Conservation (phyloP, 495 filamentous ascomycete genomes). For the Penicillium egyptiacum region DNA sequence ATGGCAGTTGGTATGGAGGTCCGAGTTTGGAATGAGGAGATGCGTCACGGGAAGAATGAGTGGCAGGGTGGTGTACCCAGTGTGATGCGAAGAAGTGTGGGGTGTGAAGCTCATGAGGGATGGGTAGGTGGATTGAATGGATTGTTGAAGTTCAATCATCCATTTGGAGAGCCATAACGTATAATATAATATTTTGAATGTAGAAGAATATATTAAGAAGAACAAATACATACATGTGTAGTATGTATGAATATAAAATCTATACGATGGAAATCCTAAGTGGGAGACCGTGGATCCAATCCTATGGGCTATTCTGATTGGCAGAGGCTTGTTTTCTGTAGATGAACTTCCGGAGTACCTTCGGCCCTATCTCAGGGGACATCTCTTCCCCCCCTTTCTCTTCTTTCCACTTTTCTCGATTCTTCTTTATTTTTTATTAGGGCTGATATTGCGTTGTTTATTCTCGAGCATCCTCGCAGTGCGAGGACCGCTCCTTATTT, state of each 20-base stretch:
- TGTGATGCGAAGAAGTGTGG: conserved; percentile 52
- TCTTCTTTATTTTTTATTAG: conserved; percentile 1
- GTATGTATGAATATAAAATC: not conserved
- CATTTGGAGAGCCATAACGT: conserved; percentile 73
- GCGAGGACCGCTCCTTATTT: conserved; percentile 27
- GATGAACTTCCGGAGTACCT: conserved; percentile 21
- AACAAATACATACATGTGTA: too few species aligned
- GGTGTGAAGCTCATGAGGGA: conserved; percentile 69
- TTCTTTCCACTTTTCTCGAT: conserved; percentile 10
- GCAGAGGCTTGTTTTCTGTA: conserved; percentile 30
- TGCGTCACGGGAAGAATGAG: conserved; percentile 65
- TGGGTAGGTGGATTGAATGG: conserved; percentile 98
- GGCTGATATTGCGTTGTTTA: conserved; percentile 5
- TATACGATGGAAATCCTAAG: not conserved
- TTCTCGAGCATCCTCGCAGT: conserved; percentile 30
- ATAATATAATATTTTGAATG: not conserved
- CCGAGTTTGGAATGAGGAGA: conserved; percentile 78
- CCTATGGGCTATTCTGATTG: conserved; percentile 16
- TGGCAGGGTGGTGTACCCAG: conserved; percentile 60
- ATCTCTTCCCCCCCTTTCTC: conserved; percentile 12
- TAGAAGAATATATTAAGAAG: too few species aligned
- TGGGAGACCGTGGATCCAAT: not conserved
- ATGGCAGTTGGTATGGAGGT: conserved; percentile 83
- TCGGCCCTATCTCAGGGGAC: conserved; percentile 8
- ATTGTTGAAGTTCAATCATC: conserved; percentile 95